These are phyloP conservation scores for Saksenaea oblongispora DNA, from an alignment of 371 early-diverging fungal genomes.

Conservation along the genomic window DNA sequence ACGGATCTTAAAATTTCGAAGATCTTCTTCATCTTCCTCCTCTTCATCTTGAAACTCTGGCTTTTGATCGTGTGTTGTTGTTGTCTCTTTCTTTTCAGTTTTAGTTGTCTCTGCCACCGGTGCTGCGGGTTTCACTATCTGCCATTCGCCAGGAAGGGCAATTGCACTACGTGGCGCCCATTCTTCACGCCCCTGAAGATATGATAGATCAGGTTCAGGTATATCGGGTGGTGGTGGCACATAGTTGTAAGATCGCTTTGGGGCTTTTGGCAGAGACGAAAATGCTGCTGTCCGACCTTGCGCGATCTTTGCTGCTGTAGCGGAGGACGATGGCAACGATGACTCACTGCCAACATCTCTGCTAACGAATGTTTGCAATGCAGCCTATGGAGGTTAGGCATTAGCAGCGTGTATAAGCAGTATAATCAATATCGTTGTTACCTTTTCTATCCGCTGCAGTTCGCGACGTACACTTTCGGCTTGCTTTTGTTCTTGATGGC, in stretches of 20 bases:
- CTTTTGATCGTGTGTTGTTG: conserved; percentile 30
- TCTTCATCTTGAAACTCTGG: conserved; percentile 52
- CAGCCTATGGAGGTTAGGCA: no score
- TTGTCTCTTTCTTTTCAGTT: conserved; percentile 10
- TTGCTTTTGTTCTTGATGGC: conserved; percentile 56
- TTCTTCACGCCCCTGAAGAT: conserved; percentile 36
- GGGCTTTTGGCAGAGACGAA: conserved; percentile 2
- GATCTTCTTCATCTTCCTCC: conserved; percentile 51
- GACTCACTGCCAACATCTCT: not conserved
- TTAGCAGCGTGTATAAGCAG: no score
- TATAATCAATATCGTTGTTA: conserved; percentile 12
- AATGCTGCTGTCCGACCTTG: not conserved
- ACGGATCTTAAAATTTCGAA: conserved; percentile 52
- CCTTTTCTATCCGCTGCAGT: conserved; percentile 66
- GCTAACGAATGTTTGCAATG: not conserved
- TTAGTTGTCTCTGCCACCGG: not conserved
- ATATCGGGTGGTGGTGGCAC: conserved; percentile 18
- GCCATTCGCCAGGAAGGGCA: conserved; percentile 45
- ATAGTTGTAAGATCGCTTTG: conserved; percentile 4
- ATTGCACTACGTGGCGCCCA: conserved; percentile 34
- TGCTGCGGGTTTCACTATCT: conserved; percentile 22
- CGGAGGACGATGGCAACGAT: not conserved
- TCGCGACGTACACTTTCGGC: conserved; percentile 53
- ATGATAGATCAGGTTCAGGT: conserved; percentile 8
- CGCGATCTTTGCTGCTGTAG: conserved; percentile 7